Percentiles rank a stretch among this genome's conserved stretches.
Evolutionary conservation across 2,329 filamentous ascomycete genomes (phyloP).

Genomic region (Knufia fluminis): DNA sequence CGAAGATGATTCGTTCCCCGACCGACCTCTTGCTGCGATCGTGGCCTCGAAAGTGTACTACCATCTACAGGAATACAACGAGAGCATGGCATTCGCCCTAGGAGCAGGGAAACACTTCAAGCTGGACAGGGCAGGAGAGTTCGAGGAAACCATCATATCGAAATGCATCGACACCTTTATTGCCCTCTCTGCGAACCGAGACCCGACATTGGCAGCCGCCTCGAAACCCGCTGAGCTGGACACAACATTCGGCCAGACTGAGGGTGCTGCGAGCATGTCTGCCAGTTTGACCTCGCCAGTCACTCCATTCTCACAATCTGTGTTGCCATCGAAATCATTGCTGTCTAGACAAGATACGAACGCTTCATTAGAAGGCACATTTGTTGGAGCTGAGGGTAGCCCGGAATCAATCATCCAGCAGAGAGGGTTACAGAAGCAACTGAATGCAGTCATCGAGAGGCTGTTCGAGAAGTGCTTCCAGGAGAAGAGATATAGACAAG

Average conservation of each 20-base stretch:
- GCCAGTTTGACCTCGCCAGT: conserved; percentile 72
- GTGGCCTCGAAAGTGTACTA: conserved; percentile 98
- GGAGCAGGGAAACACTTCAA: conserved; percentile 93
- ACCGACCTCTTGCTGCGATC: conserved; percentile 86
- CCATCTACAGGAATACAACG: conserved; percentile 95
- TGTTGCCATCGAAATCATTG: conserved; percentile 84
- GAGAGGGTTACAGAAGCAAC: conserved; percentile 63
- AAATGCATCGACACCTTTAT: conserved; percentile 99
- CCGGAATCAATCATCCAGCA: conserved; percentile 57
- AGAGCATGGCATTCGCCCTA: conserved; percentile 97
- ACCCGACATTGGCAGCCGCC: conserved; percentile 42
- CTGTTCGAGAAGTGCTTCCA: conserved; percentile 85
- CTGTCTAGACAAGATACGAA: conserved; percentile 66
- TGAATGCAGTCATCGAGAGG: conserved; percentile 76
- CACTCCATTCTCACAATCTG: conserved; percentile 90
- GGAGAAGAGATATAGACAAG: conserved; percentile 82
- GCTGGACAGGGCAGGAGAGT: conserved; percentile 82
- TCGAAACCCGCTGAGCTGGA: conserved; percentile 53
- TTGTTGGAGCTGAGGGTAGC: conserved; percentile 47
- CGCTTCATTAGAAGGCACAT: conserved; percentile 47
- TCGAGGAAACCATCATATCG: conserved; percentile 97
- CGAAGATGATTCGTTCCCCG: conserved; percentile 89
- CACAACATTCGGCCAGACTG: conserved; percentile 64
- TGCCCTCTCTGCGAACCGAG: conserved; percentile 57
- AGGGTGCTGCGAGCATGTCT: conserved; percentile 57